These are phyloP conservation scores for Xerocomus spinulosus DNA, from an alignment of 768 basidiomycete genomes.

Conservation along the genomic window DNA sequence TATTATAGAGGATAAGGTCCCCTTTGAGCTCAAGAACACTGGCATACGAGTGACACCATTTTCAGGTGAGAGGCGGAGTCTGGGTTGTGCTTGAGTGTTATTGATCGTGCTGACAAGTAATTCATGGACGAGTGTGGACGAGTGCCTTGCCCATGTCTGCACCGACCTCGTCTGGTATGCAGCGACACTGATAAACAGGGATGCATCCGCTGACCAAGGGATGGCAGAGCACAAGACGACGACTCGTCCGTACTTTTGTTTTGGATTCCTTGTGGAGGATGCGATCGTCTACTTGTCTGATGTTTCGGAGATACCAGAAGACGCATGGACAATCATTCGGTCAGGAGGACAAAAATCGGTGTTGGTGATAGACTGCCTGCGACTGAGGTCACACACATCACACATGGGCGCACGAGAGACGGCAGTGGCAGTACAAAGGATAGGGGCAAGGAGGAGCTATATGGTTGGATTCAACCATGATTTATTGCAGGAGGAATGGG, in stretches of 20 bases:
- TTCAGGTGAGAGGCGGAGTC: conserved; percentile 40
- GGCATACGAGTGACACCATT: conserved; percentile 64
- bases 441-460: conserved; percentile 63
- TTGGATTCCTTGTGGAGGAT: conserved; percentile 67
- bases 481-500: conserved; percentile 74
- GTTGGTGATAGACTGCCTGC: conserved; percentile 74
- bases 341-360: conserved; percentile 37
- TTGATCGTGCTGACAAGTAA: conserved; percentile 40
- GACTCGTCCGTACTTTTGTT: conserved; percentile 57
- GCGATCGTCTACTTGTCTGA: conserved; percentile 77
- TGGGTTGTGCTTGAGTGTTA: background rate
- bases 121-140: conserved; percentile 68
- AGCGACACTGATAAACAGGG: conserved; percentile 28
- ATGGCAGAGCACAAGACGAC: conserved; percentile 2
- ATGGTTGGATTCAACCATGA: conserved; percentile 73
- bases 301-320: conserved; percentile 73
- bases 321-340: conserved; percentile 54
- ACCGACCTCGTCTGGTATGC: conserved; percentile 38
- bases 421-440: conserved; percentile 47
- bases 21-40: conserved; percentile 64
- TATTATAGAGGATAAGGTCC: conserved; percentile 62
- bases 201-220: conserved; percentile 23
- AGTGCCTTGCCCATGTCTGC: conserved; percentile 35
- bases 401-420: conserved; percentile 75
- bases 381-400: conserved; percentile 61